phyloP scores from a whole-genome alignment of 768 basidiomycete species.

The Boletus sensibilis region DNA sequence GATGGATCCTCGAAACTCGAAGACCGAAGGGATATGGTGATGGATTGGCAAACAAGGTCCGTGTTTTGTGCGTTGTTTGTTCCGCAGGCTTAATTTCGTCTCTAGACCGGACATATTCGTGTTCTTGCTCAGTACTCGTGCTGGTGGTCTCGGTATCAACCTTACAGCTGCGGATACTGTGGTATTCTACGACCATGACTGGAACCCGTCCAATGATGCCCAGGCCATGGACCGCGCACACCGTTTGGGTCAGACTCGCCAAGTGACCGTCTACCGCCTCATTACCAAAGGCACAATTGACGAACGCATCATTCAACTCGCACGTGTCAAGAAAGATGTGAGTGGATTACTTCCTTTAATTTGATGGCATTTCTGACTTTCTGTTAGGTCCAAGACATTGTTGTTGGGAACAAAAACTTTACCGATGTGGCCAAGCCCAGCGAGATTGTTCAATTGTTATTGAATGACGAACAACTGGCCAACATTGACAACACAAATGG shows the following conservation, averaged over 20 bases:
- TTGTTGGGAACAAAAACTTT: constrained; percentile 95
- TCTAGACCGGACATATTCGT: constrained; percentile 82
- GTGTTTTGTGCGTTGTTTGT: constrained; percentile 18
- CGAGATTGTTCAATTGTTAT: constrained; percentile 91
- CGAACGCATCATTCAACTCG: constrained; percentile 94
- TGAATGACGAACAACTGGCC: constrained; percentile 93
- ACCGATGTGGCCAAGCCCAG: constrained; percentile 92
- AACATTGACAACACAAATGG: constrained; percentile 54
- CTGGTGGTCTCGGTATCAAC: constrained; percentile 97
- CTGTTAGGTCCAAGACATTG: constrained; percentile 92
- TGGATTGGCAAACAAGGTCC: constrained; percentile 97
- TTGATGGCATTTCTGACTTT: background rate
- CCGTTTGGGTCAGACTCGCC: constrained; percentile 93
- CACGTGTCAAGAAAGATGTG: constrained; percentile 96
- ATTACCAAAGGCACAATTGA: constrained; percentile 95
- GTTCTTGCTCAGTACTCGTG: constrained; percentile 90
- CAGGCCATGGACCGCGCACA: constrained; percentile 99
- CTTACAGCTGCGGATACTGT: constrained; percentile 64
- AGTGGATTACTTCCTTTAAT: constrained; percentile 19
- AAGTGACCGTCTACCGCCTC: constrained; percentile 94
- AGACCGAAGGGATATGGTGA: constrained; percentile 98
- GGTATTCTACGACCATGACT: constrained; percentile 25
- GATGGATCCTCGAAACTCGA: constrained; percentile 95
- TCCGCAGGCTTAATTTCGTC: background rate
- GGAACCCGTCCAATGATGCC: constrained; percentile 93